phyloP scores from a whole-genome alignment of 495 filamentous ascomycete genomes.

The Barbatosphaeria neglecta region DNA sequence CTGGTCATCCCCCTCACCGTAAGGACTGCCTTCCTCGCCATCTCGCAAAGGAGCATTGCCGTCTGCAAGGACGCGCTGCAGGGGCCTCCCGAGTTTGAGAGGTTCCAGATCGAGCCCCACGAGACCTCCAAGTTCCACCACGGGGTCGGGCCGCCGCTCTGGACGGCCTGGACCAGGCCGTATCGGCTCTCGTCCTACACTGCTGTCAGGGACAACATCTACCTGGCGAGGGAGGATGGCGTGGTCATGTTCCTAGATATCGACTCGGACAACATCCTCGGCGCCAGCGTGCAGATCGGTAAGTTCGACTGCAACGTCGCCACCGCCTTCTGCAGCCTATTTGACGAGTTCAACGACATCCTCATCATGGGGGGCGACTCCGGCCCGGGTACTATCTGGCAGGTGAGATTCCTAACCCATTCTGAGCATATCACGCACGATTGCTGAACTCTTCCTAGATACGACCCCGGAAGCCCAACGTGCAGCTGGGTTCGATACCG shows the following conservation, averaged over 20 bases:
- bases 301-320: conserved; percentile 51
- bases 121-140: conserved; percentile 24
- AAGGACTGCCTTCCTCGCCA: conserved; percentile 50
- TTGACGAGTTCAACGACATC: conserved; percentile 50
- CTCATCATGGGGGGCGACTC: conserved; percentile 71
- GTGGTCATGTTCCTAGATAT: conserved; percentile 57
- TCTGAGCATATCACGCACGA: background rate
- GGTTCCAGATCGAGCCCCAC: conserved; percentile 16
- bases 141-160: conserved; percentile 29
- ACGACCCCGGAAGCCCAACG: conserved; percentile 29
- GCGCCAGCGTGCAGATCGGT: conserved; percentile 41
- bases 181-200: conserved; percentile 47
- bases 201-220: conserved; percentile 55
- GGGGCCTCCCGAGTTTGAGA: conserved; percentile 32
- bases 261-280: conserved; percentile 38
- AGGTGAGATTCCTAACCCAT: conserved; percentile 39
- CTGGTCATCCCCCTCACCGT: conserved; percentile 59
- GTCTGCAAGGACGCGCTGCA: conserved; percentile 47
- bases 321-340: conserved; percentile 49
- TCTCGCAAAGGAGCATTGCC: conserved; percentile 46
- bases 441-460: conserved; percentile 20
- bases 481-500: conserved; percentile 36
- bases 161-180: conserved; percentile 63
- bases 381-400: conserved; percentile 68
- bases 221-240: conserved; percentile 72